These are phyloP conservation scores for Rhizopus delemar DNA, from an alignment of 371 early-diverging fungal genomes.

Conservation along the genomic window DNA sequence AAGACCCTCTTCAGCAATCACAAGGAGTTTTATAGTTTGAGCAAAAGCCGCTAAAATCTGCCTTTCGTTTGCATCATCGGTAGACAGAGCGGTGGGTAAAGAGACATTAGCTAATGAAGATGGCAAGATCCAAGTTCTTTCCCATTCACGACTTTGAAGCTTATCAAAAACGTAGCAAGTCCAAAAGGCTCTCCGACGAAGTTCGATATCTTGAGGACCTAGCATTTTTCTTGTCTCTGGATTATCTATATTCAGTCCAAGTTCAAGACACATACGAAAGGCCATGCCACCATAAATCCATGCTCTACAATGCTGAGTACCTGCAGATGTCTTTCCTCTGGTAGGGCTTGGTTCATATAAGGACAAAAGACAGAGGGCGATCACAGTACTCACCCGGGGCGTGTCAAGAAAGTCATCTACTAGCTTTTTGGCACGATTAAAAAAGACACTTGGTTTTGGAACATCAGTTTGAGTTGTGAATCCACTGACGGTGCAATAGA, in stretches of 20 bases:
- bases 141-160: slow-evolving; percentile 34
- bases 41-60: slow-evolving; percentile 6
- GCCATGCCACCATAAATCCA: slow-evolving; percentile 41
- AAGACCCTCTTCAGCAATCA: slow-evolving; percentile 24
- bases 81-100: slow-evolving; percentile 16
- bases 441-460: slow-evolving; percentile 25
- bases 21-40: slow-evolving; percentile 10
- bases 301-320: slow-evolving; percentile 19
- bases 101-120: slow-evolving; percentile 7
- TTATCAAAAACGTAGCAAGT: slow-evolving; percentile 37
- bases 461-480: slow-evolving; percentile 8
- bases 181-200: slow-evolving; percentile 31
- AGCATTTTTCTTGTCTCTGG: slow-evolving; percentile 12
- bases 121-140: slow-evolving; percentile 35
- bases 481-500: slow-evolving; percentile 30
- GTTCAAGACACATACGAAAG: slow-evolving; percentile 32
- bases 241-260: slow-evolving; percentile 25
- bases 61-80: slow-evolving; percentile 25
- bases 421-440: slow-evolving; percentile 22
- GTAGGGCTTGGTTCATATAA: slow-evolving; percentile 26
- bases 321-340: slow-evolving; percentile 2
- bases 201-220: slow-evolving; percentile 17
- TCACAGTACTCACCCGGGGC: slow-evolving; percentile 32
- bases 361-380: slow-evolving; percentile 23
- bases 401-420: slow-evolving; percentile 31